phyloP scores from a whole-genome alignment of 805 yeast genomes.

The Sungouiozyma intestinalis region DNA sequence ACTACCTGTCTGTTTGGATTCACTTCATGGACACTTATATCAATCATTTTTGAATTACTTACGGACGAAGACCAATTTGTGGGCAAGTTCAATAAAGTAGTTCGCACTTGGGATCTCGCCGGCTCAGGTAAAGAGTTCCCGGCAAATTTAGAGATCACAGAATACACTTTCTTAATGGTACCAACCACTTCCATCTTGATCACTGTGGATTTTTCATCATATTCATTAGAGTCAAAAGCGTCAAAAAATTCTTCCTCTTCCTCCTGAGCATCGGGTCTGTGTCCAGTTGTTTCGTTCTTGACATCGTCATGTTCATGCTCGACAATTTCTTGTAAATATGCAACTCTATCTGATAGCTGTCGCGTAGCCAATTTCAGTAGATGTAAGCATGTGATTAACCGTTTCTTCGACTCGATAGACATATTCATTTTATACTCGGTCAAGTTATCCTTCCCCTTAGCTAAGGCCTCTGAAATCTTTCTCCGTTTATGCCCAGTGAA shows the following conservation, averaged over 20 bases:
- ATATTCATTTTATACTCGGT: conserved; percentile 31
- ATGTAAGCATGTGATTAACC: conserved; percentile 70
- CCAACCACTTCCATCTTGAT: conserved; percentile 75
- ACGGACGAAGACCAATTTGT: conserved; percentile 49
- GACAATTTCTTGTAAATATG: conserved; percentile 47
- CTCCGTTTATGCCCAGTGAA: conserved; percentile 23
- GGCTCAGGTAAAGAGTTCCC: conserved; percentile 68
- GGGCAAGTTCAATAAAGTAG: conserved; percentile 67
- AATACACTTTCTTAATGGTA: conserved; percentile 81
- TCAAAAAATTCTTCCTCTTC: conserved; percentile 27
- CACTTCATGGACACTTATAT: conserved; percentile 2
- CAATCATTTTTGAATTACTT: conserved; percentile 8
- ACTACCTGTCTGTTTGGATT: conserved; percentile 4
- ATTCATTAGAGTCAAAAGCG: conserved; percentile 22
- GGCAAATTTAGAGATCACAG: conserved; percentile 75
- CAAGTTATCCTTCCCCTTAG: conserved; percentile 28
- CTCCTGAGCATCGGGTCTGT: conserved; percentile 9
- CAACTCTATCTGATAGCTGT: conserved; percentile 59
- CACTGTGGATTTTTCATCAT: conserved; percentile 27
- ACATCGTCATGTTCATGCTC: conserved; percentile 33
- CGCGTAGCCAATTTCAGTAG: conserved; percentile 71
- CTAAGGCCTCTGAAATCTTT: conserved; percentile 29
- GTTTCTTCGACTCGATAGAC: conserved; percentile 62
- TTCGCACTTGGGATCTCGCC: conserved; percentile 71
- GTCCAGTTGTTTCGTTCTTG: conserved; percentile 2